Conservation (phyloP, 2,329 filamentous ascomycete genomes). For the Emergomyces orientalis region DNA sequence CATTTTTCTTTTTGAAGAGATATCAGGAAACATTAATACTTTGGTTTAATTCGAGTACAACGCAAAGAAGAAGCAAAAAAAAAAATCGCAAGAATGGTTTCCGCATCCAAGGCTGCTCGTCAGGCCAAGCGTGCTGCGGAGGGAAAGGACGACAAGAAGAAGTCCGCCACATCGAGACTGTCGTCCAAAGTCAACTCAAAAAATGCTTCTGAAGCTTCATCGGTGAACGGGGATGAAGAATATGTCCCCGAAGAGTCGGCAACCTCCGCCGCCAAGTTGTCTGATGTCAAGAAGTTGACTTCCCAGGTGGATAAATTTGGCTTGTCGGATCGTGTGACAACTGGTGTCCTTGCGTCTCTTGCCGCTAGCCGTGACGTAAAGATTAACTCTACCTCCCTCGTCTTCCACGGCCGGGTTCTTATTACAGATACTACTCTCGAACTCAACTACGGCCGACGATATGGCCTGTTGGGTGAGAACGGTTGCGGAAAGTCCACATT, state of each 20-base stretch:
- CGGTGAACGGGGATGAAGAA: constrained; percentile 64
- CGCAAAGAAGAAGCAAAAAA: constrained; percentile 2
- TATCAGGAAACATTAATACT: constrained; percentile 2
- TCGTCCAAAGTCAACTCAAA: constrained; percentile 59
- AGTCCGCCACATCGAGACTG: constrained; percentile 63
- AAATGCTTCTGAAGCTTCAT: constrained; percentile 52
- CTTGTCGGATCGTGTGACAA: constrained; percentile 94
- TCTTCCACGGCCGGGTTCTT: constrained; percentile 96
- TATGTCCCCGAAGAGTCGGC: constrained; percentile 59
- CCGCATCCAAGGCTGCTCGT: constrained; percentile 59
- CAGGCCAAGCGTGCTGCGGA: constrained; percentile 57
- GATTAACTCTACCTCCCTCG: constrained; percentile 83
- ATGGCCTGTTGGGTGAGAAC: constrained; percentile 96
- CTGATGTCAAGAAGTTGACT: constrained; percentile 75
- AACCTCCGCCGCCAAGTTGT: constrained; percentile 61
- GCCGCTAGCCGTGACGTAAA: constrained; percentile 86
- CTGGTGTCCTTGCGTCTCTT: constrained; percentile 85
- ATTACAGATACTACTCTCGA: constrained; percentile 91
- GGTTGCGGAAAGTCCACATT: constrained; percentile 98
- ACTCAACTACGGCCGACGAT: constrained; percentile 83
- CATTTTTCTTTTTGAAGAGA: constrained; percentile 13
- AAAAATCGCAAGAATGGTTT: constrained; percentile 46
- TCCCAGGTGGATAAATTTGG: constrained; percentile 94
- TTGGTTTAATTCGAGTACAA: constrained; percentile 6
- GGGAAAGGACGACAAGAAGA: constrained; percentile 65